A percentile compares a stretch with the other conserved stretches of the same genome.
phyloP scores from a whole-genome alignment of 2,329 filamentous ascomycete species.

The Fusarium sp. region DNA sequence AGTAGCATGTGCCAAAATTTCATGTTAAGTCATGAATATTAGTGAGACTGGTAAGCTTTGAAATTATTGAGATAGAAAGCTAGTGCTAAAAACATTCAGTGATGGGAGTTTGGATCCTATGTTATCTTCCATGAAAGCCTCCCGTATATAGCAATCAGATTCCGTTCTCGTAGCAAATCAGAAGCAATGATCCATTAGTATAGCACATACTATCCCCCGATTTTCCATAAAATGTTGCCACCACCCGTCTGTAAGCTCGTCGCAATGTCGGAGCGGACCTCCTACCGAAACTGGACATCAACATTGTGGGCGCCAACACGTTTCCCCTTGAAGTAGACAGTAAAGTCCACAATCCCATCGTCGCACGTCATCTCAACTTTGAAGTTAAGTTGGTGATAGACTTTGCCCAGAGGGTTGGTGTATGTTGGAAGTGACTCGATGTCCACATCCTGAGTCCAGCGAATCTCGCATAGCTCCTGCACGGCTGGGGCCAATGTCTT shows the following conservation, averaged over 20 bases:
- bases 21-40: not conserved
- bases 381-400: slow-evolving; percentile 6
- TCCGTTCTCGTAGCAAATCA: too few species aligned
- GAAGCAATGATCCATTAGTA: too few species aligned
- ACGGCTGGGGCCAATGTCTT: accelerated
- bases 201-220: too few species aligned
- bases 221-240: too few species aligned
- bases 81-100: too few species aligned
- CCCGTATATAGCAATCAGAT: too few species aligned
- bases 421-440: slow-evolving; percentile 16
- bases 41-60: not conserved
- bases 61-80: too few species aligned
- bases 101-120: not conserved
- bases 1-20: not conserved
- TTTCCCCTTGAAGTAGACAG: slow-evolving; percentile 19
- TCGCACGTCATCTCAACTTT: slow-evolving; percentile 40
- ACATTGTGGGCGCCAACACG: slow-evolving; percentile 37
- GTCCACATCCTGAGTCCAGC: slow-evolving; percentile 26
- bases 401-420: slow-evolving; percentile 23
- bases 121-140: not conserved
- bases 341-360: slow-evolving; percentile 42
- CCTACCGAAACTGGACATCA: slow-evolving; percentile 36
- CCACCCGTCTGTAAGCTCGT: not conserved
- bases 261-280: not conserved
- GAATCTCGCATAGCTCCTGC: slow-evolving; percentile 32